phyloP scores from a whole-genome alignment of 306 rosid species.

The Casuarina equisetifolia region DNA sequence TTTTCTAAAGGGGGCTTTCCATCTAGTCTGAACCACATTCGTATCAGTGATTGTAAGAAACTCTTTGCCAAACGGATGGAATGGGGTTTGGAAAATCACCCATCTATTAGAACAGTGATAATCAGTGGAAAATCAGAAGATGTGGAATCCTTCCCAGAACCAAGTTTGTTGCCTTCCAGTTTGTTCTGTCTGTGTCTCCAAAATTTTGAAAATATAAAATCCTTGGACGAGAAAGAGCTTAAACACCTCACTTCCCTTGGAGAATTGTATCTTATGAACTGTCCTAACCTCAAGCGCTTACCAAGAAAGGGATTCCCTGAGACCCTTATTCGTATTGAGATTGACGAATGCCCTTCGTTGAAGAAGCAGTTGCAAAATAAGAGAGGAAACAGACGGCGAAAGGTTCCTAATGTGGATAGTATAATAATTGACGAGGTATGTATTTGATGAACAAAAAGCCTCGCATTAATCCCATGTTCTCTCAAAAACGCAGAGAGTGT shows the following conservation, averaged over 20 bases:
- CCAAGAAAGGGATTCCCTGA: slow-evolving; percentile 6
- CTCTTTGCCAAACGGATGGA: background rate
- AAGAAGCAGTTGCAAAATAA: background rate
- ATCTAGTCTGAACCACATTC: no score
- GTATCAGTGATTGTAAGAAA: rapidly evolving
- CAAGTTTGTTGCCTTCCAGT: background rate
- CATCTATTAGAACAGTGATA: rapidly evolving
- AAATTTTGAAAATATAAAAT: background rate
- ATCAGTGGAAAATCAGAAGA: background rate
- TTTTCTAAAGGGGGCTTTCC: no score
- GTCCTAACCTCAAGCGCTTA: slow-evolving; percentile 17
- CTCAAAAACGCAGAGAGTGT: no score
- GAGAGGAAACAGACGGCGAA: background rate
- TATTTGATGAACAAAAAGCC: background rate
- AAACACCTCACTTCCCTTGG: background rate
- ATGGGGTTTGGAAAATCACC: background rate
- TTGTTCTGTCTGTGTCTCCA: rapidly evolving
- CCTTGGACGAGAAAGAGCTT: background rate
- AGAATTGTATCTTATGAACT: rapidly evolving
- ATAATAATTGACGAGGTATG: background rate
- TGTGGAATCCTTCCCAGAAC: background rate
- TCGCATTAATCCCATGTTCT: no score
- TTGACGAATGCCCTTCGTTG: background rate
- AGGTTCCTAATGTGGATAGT: background rate
- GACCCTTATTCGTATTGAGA: background rate